phyloP scores from a whole-genome alignment of 192 early-diverging fungal genomes.

The Backusella morwellensis region DNA sequence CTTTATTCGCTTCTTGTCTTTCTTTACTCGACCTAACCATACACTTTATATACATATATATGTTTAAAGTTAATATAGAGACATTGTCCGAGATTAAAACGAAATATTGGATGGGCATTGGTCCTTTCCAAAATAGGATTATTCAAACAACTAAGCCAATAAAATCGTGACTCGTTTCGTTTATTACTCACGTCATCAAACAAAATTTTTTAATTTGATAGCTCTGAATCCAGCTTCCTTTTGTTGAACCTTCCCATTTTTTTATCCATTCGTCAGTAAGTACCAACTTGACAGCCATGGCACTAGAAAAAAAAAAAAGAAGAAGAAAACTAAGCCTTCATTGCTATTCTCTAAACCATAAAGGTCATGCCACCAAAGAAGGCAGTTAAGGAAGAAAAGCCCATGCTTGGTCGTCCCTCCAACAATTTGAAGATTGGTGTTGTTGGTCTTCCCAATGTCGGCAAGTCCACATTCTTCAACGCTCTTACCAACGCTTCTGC shows the following conservation, averaged over 20 bases:
- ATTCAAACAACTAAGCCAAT: background rate
- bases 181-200: background rate
- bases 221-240: background rate
- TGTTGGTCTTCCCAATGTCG: slow-evolving; percentile 98
- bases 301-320: background rate
- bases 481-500: slow-evolving; percentile 70
- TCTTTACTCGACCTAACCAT: background rate
- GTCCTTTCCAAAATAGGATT: background rate
- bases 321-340: background rate
- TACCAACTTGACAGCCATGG: background rate
- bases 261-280: background rate
- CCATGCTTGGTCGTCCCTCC: slow-evolving; percentile 75
- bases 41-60: background rate
- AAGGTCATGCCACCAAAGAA: slow-evolving; percentile 83
- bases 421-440: slow-evolving; percentile 94
- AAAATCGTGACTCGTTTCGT: background rate
- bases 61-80: background rate
- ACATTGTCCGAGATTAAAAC: background rate
- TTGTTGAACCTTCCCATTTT: background rate
- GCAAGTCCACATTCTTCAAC: slow-evolving; percentile 87
- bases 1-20: no score
- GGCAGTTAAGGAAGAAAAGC: slow-evolving; percentile 68
- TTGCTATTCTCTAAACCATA: background rate
- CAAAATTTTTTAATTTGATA: slow-evolving; percentile 1
- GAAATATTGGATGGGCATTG: background rate